Evolutionary conservation across 441 rosid species (phyloP).

Genomic region (Croton setiger): DNA sequence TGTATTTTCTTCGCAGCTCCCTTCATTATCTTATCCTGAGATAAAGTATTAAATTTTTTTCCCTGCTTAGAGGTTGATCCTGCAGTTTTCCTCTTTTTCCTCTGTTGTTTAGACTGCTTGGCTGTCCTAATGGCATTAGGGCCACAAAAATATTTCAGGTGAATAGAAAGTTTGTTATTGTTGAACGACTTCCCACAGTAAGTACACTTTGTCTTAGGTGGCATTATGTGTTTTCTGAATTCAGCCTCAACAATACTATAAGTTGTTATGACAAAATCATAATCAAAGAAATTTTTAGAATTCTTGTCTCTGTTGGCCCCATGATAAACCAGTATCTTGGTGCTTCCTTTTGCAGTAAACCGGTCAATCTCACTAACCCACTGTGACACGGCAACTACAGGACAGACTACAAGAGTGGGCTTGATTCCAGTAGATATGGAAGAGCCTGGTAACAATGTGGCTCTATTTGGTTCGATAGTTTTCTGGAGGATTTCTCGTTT

Average conservation of each 20-base stretch:
- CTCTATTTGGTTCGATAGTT: constrained; percentile 16
- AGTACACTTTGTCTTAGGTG: constrained; percentile 59
- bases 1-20: constrained; percentile 24
- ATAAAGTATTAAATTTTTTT: constrained; percentile 20
- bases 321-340: constrained; percentile 76
- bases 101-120: constrained; percentile 80
- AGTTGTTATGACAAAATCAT: constrained; percentile 90
- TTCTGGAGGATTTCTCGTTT: constrained; percentile 43
- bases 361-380: constrained; percentile 79
- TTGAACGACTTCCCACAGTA: constrained; percentile 65
- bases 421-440: constrained; percentile 33
- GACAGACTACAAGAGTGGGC: constrained; percentile 86
- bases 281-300: constrained; percentile 46
- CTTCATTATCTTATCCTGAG: constrained; percentile 31
- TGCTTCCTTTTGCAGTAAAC: constrained; percentile 75
- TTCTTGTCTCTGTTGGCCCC: constrained; percentile 69
- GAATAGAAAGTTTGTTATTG: constrained; percentile 44
- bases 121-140: constrained; percentile 63
- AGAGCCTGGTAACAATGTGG: constrained; percentile 29
- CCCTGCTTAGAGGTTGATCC: constrained; percentile 22
- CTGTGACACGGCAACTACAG: constrained; percentile 87
- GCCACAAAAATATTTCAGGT: constrained; percentile 68
- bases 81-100: constrained; percentile 39
- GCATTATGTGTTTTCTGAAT: constrained; percentile 71
- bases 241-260: constrained; percentile 80